phyloP scores from a whole-genome alignment of 192 early-diverging fungal genomes.

The Podila horticola region DNA sequence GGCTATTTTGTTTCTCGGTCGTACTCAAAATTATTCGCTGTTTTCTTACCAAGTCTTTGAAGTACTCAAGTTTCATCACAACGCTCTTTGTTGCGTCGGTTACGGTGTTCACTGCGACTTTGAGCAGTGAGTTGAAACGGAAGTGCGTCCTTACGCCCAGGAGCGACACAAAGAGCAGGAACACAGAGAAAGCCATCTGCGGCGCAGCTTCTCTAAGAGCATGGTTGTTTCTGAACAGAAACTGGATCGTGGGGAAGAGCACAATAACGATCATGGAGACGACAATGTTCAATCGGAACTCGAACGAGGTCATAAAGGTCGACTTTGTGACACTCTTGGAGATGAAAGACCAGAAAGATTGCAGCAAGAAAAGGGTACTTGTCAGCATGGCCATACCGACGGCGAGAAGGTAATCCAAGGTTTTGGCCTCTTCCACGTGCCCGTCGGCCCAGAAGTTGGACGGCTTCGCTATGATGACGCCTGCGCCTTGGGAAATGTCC shows the following conservation, averaged over 20 bases:
- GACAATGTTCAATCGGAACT: constrained; percentile 5
- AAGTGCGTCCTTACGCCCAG: neutral
- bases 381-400: neutral
- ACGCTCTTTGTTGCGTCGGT: neutral
- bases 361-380: constrained; percentile 8
- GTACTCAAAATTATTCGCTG: neutral
- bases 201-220: neutral
- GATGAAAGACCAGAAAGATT: neutral
- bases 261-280: neutral
- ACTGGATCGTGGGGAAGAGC: neutral
- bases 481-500: neutral
- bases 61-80: constrained; percentile 6
- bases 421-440: neutral
- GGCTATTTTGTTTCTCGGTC: neutral
- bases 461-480: neutral
- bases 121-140: neutral
- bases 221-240: neutral
- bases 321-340: constrained; percentile 4
- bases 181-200: neutral
- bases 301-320: neutral
- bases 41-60: neutral
- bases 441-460: neutral
- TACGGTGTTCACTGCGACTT: neutral
- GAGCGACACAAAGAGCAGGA: neutral
- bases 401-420: neutral